phyloP scores from a whole-genome alignment of 495 filamentous ascomycete species.

The Aspergillus coremiiformis region DNA sequence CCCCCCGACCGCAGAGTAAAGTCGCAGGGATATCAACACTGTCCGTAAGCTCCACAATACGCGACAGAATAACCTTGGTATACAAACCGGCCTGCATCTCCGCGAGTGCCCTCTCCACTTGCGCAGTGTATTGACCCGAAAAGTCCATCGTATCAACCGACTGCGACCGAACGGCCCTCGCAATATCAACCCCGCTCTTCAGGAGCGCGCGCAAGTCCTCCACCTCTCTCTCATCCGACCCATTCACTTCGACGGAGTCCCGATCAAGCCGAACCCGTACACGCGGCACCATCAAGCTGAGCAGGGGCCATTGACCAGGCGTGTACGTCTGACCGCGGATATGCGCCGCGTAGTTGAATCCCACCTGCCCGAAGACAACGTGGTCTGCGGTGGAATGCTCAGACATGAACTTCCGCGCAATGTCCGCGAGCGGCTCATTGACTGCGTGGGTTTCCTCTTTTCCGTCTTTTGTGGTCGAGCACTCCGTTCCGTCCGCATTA shows the following conservation, averaged over 20 bases:
- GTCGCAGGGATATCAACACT: slow-evolving; percentile 14
- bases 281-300: not conserved
- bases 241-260: not conserved
- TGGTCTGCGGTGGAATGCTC: not conserved
- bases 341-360: not conserved
- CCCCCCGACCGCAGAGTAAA: slow-evolving; percentile 6
- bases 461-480: no score
- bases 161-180: not conserved
- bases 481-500: no score
- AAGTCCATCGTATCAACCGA: slow-evolving; percentile 4
- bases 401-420: not conserved
- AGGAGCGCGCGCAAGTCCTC: not conserved
- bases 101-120: slow-evolving; percentile 5
- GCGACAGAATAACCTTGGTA: slow-evolving; percentile 12
- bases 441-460: not conserved
- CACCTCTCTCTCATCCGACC: not conserved
- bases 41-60: slow-evolving; percentile 2
- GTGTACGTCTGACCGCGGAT: not conserved
- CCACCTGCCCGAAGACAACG: not conserved
- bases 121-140: not conserved
- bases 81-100: slow-evolving; percentile 10
- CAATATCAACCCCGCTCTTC: not conserved
- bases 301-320: not conserved
- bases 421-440: not conserved
- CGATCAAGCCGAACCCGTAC: not conserved